Percentiles rank a stretch among this genome's conserved stretches.
Evolutionary conservation across 352 stramenopile species (phyloP).

Genomic region (Aphanomyces invadans): DNA sequence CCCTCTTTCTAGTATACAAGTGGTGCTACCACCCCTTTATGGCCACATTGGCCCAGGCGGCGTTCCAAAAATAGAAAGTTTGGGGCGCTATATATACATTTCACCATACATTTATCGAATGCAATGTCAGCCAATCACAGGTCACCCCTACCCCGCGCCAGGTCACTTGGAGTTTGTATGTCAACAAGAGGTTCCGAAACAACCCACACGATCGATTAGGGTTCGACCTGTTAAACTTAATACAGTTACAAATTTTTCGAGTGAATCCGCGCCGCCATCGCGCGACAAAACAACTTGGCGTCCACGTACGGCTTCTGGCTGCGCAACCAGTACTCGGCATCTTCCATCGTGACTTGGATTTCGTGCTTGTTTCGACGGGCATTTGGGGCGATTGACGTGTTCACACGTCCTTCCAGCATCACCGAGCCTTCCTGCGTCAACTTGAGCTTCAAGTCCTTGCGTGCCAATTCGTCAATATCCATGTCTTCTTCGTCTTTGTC

Average conservation of each 20-base stretch:
- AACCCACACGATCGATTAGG: slow-evolving; percentile 12
- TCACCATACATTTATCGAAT: slow-evolving; percentile 14
- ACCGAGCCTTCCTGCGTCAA: slow-evolving; percentile 60
- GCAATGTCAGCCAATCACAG: neutral
- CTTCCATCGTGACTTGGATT: slow-evolving; percentile 74
- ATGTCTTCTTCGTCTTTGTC: slow-evolving; percentile 82
- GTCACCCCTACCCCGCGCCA: slow-evolving; percentile 3
- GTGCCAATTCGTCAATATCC: slow-evolving; percentile 72
- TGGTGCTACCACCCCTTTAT: neutral
- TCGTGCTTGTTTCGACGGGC: slow-evolving; percentile 35
- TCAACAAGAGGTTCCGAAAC: slow-evolving; percentile 9
- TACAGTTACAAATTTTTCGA: slow-evolving; percentile 38
- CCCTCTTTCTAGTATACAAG: neutral
- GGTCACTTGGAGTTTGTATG: slow-evolving; percentile 14
- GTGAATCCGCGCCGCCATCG: slow-evolving; percentile 67
- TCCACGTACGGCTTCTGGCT: slow-evolving; percentile 78
- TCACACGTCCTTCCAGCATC: slow-evolving; percentile 69
- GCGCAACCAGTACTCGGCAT: slow-evolving; percentile 73
- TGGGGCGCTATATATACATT: slow-evolving; percentile 13
- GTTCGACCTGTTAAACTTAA: no score
- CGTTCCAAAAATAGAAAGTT: slow-evolving; percentile 8
- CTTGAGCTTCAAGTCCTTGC: slow-evolving; percentile 77
- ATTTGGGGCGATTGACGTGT: slow-evolving; percentile 63
- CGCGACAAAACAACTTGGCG: slow-evolving; percentile 77
- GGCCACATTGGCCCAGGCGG: neutral